These are phyloP conservation scores for Pythium plurisporium DNA, from an alignment of 352 stramenopile genomes.

Conservation along the genomic window DNA sequence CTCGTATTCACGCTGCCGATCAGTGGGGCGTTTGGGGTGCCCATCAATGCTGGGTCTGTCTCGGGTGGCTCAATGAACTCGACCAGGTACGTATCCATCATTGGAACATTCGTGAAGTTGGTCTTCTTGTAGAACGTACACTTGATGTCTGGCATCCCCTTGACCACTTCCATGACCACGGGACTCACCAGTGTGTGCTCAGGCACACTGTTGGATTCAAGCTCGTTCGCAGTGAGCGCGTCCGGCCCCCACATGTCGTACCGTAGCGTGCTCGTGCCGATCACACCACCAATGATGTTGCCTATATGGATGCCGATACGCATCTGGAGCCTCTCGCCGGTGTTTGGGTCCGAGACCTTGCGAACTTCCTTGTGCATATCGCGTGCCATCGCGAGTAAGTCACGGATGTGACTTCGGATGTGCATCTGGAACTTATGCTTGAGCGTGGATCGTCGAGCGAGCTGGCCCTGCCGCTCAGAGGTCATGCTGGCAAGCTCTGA, in stretches of 20 bases:
- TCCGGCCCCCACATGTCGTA: constrained; percentile 89
- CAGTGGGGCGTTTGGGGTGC: not conserved
- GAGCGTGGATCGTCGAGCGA: constrained; percentile 50
- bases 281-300: constrained; percentile 86
- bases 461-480: constrained; percentile 14
- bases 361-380: constrained; percentile 87
- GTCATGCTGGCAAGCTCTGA: constrained; percentile 14
- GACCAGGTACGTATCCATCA: constrained; percentile 84
- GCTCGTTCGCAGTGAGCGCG: constrained; percentile 77
- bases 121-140: constrained; percentile 82
- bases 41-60: not conserved
- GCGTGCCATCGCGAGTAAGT: constrained; percentile 72
- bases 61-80: constrained; percentile 60
- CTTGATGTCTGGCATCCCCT: constrained; percentile 79
- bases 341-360: constrained; percentile 83
- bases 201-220: constrained; percentile 83
- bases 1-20: constrained; percentile 26
- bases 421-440: constrained; percentile 84
- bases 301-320: constrained; percentile 86
- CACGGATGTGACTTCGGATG: constrained; percentile 72
- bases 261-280: constrained; percentile 80
- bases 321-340: constrained; percentile 79
- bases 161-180: constrained; percentile 75
- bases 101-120: constrained; percentile 74
- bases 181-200: constrained; percentile 78